phyloP scores from a whole-genome alignment of 1,284 basidiomycete species.

The Peniophora sp. region DNA sequence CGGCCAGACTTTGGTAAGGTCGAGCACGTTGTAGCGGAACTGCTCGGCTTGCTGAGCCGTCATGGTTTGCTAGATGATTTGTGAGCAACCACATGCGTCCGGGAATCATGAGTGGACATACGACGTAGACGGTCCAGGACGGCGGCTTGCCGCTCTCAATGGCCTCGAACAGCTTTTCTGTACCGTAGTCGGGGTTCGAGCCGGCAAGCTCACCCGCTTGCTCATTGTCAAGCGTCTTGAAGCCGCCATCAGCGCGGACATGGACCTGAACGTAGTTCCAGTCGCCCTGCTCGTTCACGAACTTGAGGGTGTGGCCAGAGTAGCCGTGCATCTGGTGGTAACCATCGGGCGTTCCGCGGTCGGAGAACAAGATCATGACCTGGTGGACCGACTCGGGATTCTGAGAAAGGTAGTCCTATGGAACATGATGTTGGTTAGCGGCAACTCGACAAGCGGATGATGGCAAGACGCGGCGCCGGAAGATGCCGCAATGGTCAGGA shows the following conservation, averaged over 20 bases:
- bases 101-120: slow-evolving; percentile 21
- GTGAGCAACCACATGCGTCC: neutral
- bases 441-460: neutral
- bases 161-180: slow-evolving; percentile 67
- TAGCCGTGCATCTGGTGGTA: slow-evolving; percentile 85
- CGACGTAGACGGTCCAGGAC: slow-evolving; percentile 72
- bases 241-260: slow-evolving; percentile 66
- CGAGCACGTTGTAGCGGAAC: slow-evolving; percentile 84
- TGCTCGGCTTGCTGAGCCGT: slow-evolving; percentile 84
- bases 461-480: neutral
- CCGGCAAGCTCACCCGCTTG: slow-evolving; percentile 51
- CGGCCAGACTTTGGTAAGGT: slow-evolving; percentile 89
- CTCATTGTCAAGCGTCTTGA: slow-evolving; percentile 69
- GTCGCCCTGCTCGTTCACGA: slow-evolving; percentile 74
- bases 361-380: slow-evolving; percentile 83
- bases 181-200: slow-evolving; percentile 78
- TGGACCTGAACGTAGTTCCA: slow-evolving; percentile 86
- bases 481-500: too few species aligned
- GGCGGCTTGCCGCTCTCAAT: slow-evolving; percentile 78
- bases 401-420: slow-evolving; percentile 81
- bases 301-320: slow-evolving; percentile 90
- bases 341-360: slow-evolving; percentile 86
- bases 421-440: neutral
- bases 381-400: slow-evolving; percentile 92
- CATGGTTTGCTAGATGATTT: slow-evolving; percentile 62